Base-by-base conservation (phyloP, 768 basidiomycete genomes). In the Boletellus sp. region DNA sequence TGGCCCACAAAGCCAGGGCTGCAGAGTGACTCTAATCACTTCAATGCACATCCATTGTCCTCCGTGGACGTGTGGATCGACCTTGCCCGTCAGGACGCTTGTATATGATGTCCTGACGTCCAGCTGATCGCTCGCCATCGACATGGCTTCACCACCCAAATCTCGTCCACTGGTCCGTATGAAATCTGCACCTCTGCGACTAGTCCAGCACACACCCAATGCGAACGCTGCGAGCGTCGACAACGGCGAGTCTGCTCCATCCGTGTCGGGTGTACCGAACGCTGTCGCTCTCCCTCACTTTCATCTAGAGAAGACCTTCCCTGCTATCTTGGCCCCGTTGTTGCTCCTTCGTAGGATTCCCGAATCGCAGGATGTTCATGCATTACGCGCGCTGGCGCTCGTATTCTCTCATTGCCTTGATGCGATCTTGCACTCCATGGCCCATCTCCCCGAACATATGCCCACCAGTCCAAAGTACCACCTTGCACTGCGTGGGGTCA, bases 241-340 rank as follows among this genome's bases (percentile, higher is more conserved):
- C 40, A 69, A 62, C 40, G 53, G 62, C n/a, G 58, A 65, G 10
- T 54, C 62, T n/a, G 57, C 53, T 1, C 57, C 63, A 11, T 48
- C 69, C 16, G 59, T 59, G 0, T 64, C 69, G 5, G 36, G 38
- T 8, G 32, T 51, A 13, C 20, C 51, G 7, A 45, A 38, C 26
- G 42, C 48, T 17, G 40, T 43, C 15, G 22, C 55, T 40, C 31
- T 24, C 41, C 50, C 61, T 17, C 57, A 41, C 8, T 71, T 69
- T 47, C 50, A 66, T 34, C 60, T 74, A 19, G 66, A 70, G 22
- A 62, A 50, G 34, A 62, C 67, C 6, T 74, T 72, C 49, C 70
- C 73, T 1, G 69, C 71, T 1, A 69, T 75, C 45, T 41, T 71
- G 44, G 49, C 52, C 13, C 60, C 70, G 4, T 52, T 64, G 19